Percentiles rank a stretch among this genome's conserved stretches.
Evolutionary conservation across 306 rosid species (phyloP).

Genomic region (Castanea crenata): DNA sequence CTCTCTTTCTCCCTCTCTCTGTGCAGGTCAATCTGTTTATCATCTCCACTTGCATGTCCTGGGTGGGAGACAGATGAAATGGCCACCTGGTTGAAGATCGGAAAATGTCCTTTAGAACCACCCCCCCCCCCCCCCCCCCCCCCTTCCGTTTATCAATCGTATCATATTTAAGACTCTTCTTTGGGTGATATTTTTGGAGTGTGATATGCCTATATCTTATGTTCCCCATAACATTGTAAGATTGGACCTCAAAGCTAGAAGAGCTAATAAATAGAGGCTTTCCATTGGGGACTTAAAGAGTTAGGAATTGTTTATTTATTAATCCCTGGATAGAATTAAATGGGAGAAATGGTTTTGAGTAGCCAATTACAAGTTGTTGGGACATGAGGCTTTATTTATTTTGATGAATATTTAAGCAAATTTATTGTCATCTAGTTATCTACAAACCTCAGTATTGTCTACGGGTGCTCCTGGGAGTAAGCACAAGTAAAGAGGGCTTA

Average conservation of each 20-base stretch:
- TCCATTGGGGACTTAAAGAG: neutral
- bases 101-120: neutral
- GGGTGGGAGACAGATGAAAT: slow-evolving; percentile 82
- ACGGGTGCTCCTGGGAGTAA: no score
- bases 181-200: neutral
- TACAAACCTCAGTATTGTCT: no score
- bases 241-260: neutral
- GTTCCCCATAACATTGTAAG: neutral
- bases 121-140: neutral
- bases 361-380: neutral
- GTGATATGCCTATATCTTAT: neutral
- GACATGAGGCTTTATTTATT: neutral
- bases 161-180: neutral
- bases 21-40: slow-evolving; percentile 81
- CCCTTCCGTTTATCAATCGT: neutral
- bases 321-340: neutral
- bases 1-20: slow-evolving; percentile 13
- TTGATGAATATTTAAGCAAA: neutral
- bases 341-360: neutral
- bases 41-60: slow-evolving; percentile 91
- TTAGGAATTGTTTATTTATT: neutral
- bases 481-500: no score
- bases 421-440: neutral
- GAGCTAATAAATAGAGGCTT: neutral
- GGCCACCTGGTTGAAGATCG: slow-evolving; percentile 82